Evolutionary conservation across 2,329 filamentous ascomycete genomes (phyloP), one percentile per base, ranked within the genome.

Genomic region (Paecilomyces dactylethromorphus): DNA sequence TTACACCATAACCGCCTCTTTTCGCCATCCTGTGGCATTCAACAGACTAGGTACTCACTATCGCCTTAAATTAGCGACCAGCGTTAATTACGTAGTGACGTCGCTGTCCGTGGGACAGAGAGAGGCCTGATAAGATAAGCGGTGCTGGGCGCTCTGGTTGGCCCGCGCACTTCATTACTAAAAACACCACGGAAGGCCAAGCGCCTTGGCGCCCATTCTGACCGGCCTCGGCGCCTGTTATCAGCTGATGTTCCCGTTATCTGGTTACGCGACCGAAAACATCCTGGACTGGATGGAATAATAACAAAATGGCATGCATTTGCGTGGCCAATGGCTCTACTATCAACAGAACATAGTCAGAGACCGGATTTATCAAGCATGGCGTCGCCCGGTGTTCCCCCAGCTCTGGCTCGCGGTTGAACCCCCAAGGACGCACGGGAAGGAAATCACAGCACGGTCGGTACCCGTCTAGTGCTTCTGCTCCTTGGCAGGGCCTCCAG

Each of bases 401-500:
- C 39, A 45, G 18, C 39, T 8, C 39, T 45, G 7, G 15, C 39
- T 45, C 39, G 7, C 21, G 50, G 50, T 24, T 13, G 3, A 52
- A 22, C 21, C 50, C 24, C 18, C 18, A 15, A 53, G 50, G 24
- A 54, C 18, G n/a, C 26, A 56, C 26, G 39, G 18, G 18, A 45
- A 45, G 39, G 6, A 45, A 18, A 45, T 1, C 15, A n/a, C 1
- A 18, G 39, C 39, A 45, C n/a, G 8, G n/a, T n/a, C 2, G 18
- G 39, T 6, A 18, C 39, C 33, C 56, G 59, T 52, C 62, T 62
- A 64, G 59, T 69, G 67, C 66, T 75, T 78, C 73, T 85, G 79
- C 57, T 62, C 45, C 1, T 84, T 75, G 10, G 81, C 79, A 26
- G 81, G 77, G 8, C 80, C 76, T 51, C 90, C 91, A 0, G 91